A percentile compares a stretch with the other conserved stretches of the same genome.
Evolutionary conservation across 331 rosid species (phyloP).

Genomic region (Dryas integrifolia): DNA sequence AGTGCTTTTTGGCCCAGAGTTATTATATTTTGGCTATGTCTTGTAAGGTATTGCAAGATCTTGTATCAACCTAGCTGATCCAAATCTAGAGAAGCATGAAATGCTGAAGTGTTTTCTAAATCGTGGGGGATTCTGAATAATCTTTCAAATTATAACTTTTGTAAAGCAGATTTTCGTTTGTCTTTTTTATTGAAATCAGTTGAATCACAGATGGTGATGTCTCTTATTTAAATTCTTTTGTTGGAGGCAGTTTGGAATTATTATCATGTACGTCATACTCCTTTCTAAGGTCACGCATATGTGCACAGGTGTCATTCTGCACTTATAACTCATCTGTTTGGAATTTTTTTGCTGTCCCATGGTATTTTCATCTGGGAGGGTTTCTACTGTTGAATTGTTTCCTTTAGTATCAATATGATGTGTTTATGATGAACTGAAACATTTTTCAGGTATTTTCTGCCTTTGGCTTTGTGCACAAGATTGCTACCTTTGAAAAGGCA

Average conservation of each 20-base stretch:
- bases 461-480: constrained; percentile 83
- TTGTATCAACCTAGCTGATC: constrained; percentile 10
- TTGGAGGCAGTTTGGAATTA: constrained; percentile 91
- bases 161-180: constrained; percentile 6
- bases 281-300: constrained; percentile 80
- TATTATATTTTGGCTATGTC: constrained; percentile 7
- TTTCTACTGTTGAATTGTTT: constrained; percentile 26
- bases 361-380: constrained; percentile 31
- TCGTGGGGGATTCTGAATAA: not conserved
- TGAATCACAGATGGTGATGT: constrained; percentile 64
- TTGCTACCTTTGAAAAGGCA: constrained; percentile 85
- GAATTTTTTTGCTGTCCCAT: constrained; percentile 36
- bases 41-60: constrained; percentile 16
- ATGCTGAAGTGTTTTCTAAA: constrained; percentile 8
- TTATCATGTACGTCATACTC: constrained; percentile 69
- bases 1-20: constrained; percentile 26
- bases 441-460: constrained; percentile 71
- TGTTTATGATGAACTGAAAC: constrained; percentile 15
- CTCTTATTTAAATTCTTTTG: constrained; percentile 72
- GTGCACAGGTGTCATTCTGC: constrained; percentile 91
- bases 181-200: constrained; percentile 44
- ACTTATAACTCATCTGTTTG: constrained; percentile 65
- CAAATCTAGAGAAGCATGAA: constrained; percentile 15
- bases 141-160: not conserved
- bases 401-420: constrained; percentile 12